Evolutionary conservation across 257 asterid species (phyloP).

Genomic region (Scutellaria barbata): DNA sequence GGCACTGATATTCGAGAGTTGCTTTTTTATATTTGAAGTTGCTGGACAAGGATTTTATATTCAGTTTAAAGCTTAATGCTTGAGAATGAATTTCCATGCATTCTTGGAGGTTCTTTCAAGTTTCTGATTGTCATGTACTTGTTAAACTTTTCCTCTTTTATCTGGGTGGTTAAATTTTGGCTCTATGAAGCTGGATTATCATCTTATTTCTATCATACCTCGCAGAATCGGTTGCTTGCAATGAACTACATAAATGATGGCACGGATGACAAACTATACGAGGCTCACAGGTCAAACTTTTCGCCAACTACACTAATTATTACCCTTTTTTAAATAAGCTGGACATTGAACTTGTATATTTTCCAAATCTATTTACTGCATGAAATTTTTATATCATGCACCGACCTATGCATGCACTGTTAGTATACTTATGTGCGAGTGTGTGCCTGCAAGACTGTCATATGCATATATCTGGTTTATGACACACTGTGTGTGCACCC

Average conservation of each 20-base stretch:
- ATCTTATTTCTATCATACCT: conserved; percentile 31
- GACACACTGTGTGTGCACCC: conserved; percentile 1
- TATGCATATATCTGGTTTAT: neutral
- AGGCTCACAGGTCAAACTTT: conserved; percentile 87
- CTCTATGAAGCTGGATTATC: conserved; percentile 20
- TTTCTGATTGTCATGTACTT: neutral
- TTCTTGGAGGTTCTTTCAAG: conserved; percentile 2
- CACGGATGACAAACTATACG: conserved; percentile 71
- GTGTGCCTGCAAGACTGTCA: too few species aligned
- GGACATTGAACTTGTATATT: conserved; percentile 20
- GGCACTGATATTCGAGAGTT: too few species aligned
- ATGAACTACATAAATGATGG: conserved; percentile 98
- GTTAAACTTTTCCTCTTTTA: conserved; percentile 8
- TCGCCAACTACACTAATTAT: conserved; percentile 28
- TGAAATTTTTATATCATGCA: conserved; percentile 16
- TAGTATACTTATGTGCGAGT: neutral
- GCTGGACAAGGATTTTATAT: neutral
- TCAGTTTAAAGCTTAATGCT: conserved; percentile 22
- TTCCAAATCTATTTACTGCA: conserved; percentile 22
- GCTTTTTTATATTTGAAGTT: neutral
- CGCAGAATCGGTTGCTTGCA: conserved; percentile 99
- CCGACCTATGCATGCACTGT: conserved; percentile 11
- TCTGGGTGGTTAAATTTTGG: conserved; percentile 13
- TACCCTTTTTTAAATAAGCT: conserved; percentile 25
- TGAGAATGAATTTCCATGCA: neutral